Percentiles rank a stretch among this genome's conserved stretches.
These are phyloP conservation scores for Eragrostis curvula DNA, from an alignment of 176 grass and related monocot genomes.

Conservation along the genomic window DNA sequence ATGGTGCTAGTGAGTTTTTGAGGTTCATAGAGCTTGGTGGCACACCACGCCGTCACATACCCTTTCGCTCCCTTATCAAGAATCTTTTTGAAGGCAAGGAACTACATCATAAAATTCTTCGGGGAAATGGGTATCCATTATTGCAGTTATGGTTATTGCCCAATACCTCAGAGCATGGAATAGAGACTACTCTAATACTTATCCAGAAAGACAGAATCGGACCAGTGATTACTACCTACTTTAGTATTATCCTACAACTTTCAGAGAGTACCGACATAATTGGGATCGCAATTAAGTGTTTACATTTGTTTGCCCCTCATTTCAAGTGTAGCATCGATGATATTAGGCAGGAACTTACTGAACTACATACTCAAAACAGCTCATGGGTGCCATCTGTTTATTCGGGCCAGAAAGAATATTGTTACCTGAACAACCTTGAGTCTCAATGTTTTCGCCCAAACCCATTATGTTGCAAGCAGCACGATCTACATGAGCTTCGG, in stretches of 20 bases:
- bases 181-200: neutral
- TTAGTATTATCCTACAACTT: neutral
- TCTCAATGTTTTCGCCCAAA: neutral
- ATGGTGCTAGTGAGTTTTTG: conserved; percentile 18
- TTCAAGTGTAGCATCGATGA: neutral
- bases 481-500: too few species aligned
- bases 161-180: neutral
- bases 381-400: neutral
- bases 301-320: neutral
- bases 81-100: neutral
- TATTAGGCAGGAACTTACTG: neutral
- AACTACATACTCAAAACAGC: neutral
- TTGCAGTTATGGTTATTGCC: neutral
- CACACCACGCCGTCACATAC: neutral
- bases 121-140: neutral
- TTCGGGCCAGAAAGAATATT: neutral
- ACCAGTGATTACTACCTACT: too few species aligned
- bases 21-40: conserved; percentile 14
- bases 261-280: conserved; percentile 24
- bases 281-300: neutral
- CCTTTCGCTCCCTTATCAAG: neutral
- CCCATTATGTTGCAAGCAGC: neutral
- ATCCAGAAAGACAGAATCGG: neutral
- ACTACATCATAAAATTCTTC: neutral
- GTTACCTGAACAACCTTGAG: neutral